These are phyloP conservation scores for Peronospora destructor DNA, from an alignment of 352 stramenopile species.

Conservation along the genomic window DNA sequence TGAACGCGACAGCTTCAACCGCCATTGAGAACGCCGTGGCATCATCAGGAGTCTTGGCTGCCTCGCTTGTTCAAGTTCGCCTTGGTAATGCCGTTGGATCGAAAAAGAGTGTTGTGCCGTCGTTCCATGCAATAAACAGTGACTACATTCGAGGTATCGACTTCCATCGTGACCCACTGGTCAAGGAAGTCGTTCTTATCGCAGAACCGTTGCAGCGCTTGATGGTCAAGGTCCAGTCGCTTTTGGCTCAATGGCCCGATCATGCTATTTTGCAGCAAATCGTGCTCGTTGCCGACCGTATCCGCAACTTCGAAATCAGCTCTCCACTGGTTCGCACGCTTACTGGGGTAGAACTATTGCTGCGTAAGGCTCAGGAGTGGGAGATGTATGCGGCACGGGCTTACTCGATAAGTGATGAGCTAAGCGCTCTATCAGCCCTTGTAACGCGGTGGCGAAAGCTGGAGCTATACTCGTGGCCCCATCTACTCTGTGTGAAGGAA, in stretches of 20 bases:
- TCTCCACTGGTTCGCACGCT: slow-evolving; percentile 88
- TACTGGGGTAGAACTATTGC: slow-evolving; percentile 92
- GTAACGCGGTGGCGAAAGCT: slow-evolving; percentile 97
- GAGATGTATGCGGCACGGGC: slow-evolving; percentile 92
- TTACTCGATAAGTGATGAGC: slow-evolving; percentile 88
- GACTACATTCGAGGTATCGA: slow-evolving; percentile 82
- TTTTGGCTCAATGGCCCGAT: slow-evolving; percentile 93
- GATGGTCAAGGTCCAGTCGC: slow-evolving; percentile 82
- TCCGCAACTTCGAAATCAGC: slow-evolving; percentile 84
- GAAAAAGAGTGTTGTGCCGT: slow-evolving; percentile 31
- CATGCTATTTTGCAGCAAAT: slow-evolving; percentile 95
- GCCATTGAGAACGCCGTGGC: slow-evolving; percentile 45
- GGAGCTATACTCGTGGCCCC: slow-evolving; percentile 96
- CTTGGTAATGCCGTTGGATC: slow-evolving; percentile 36
- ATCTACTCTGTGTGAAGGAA: slow-evolving; percentile 89
- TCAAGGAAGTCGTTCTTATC: slow-evolving; percentile 88
- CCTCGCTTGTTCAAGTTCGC: slow-evolving; percentile 63
- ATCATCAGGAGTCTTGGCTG: slow-evolving; percentile 50
- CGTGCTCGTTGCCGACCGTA: slow-evolving; percentile 83
- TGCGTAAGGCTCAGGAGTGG: slow-evolving; percentile 98
- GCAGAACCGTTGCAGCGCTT: slow-evolving; percentile 84
- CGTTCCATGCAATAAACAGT: slow-evolving; percentile 51
- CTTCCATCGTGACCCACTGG: slow-evolving; percentile 92
- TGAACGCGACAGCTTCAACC: slow-evolving; percentile 46
- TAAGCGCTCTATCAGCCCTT: slow-evolving; percentile 88